A percentile compares a stretch with the other conserved stretches of the same genome.
These are phyloP conservation scores for Delonix regia DNA, from an alignment of 306 rosid genomes.

Conservation along the genomic window DNA sequence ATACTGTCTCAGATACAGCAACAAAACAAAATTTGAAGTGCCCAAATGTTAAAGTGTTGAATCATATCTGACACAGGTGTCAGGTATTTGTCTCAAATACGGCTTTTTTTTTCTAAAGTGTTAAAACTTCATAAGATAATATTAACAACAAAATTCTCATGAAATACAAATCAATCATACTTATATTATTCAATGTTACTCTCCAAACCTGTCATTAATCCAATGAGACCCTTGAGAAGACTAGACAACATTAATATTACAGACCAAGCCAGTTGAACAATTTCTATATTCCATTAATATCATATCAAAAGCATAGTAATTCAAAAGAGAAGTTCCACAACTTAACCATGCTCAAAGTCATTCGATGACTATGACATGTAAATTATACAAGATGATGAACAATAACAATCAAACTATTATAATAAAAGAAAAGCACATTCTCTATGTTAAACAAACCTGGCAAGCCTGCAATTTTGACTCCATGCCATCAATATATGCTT, in stretches of 20 bases:
- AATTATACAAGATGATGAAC: conserved; percentile 1
- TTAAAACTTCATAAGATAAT: too few species aligned
- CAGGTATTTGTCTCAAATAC: too few species aligned
- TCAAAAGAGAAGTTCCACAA: not conserved
- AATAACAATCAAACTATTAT: not conserved
- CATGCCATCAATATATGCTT: conserved; percentile 97
- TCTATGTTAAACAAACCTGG: conserved; percentile 68
- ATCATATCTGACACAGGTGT: too few species aligned
- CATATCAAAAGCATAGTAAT: conserved; percentile 14
- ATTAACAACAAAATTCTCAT: not conserved
- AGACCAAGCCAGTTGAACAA: conserved; percentile 28
- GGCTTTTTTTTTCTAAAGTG: too few species aligned
- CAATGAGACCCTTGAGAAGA: not conserved
- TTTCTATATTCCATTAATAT: not conserved
- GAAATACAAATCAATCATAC: not conserved
- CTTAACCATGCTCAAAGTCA: not conserved
- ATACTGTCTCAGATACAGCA: too few species aligned
- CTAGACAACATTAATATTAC: not conserved
- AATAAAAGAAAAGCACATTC: conserved; percentile 6
- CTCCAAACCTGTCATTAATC: conserved; percentile 23
- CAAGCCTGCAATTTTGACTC: conserved; percentile 96
- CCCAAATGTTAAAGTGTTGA: too few species aligned
- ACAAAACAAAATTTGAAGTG: too few species aligned
- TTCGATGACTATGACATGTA: conserved; percentile 8
- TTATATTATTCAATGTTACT: conserved; percentile 7